These are phyloP conservation scores for Porcisia hertigi DNA, from an alignment of 208 protist genomes.

Conservation along the genomic window DNA sequence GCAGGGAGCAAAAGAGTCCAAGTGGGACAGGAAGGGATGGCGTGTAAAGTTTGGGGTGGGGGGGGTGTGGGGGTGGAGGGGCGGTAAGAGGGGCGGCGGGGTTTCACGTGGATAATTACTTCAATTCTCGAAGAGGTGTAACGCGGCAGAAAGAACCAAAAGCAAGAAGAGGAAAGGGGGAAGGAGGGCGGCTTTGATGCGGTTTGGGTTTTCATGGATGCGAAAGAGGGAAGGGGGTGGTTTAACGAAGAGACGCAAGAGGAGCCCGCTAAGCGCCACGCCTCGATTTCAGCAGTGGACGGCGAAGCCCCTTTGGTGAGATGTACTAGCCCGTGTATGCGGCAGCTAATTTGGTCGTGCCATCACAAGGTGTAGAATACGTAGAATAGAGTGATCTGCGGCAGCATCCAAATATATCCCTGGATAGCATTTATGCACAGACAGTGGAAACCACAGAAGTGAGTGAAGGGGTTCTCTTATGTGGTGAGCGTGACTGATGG, in stretches of 20 bases:
- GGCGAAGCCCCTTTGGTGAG: not conserved
- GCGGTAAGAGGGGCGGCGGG: not conserved
- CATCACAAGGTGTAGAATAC: not conserved
- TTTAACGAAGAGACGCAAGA: not conserved
- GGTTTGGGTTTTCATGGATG: not conserved
- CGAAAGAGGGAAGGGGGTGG: not conserved
- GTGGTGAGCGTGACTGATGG: not conserved
- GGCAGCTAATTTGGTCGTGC: not conserved
- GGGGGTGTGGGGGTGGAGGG: not conserved
- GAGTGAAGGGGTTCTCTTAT: no score
- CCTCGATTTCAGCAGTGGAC: not conserved
- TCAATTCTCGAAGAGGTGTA: slow-evolving; percentile 33
- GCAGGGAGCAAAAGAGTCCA: no score
- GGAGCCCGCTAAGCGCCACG: not conserved
- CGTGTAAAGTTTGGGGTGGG: not conserved
- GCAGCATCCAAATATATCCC: not conserved
- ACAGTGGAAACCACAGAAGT: not conserved
- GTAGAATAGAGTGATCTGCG: not conserved
- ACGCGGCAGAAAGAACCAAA: slow-evolving; percentile 26
- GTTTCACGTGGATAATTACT: not conserved
- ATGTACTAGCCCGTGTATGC: no score
- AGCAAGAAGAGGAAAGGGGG: not conserved
- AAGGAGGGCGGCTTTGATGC: not conserved
- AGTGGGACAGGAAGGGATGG: not conserved
- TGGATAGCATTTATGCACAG: not conserved